A percentile compares a stretch with the other conserved stretches of the same genome.
phyloP scores from a whole-genome alignment of 192 early-diverging fungal species.

The Umbelopsis ramanniana region DNA sequence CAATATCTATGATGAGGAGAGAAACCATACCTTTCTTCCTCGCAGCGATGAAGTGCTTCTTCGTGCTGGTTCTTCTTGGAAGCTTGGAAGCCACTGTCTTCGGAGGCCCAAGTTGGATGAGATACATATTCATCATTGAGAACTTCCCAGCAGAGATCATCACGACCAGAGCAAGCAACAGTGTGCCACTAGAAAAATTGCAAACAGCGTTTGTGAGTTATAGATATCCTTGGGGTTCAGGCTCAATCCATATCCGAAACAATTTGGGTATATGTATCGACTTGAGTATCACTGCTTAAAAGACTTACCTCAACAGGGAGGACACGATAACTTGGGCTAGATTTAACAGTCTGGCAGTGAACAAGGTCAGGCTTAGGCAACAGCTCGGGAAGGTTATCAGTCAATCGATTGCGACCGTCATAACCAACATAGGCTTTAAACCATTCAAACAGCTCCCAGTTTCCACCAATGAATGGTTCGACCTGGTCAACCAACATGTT shows the following conservation, averaged over 20 bases:
- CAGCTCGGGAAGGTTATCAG: slow-evolving; percentile 68
- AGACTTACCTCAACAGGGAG: slow-evolving; percentile 65
- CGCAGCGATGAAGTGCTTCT: slow-evolving; percentile 90
- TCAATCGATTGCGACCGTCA: slow-evolving; percentile 67
- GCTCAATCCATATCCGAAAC: background rate
- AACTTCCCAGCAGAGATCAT: slow-evolving; percentile 89
- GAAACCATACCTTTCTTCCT: slow-evolving; percentile 81
- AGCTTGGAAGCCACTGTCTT: slow-evolving; percentile 85
- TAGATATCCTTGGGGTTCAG: too few relatives aligned
- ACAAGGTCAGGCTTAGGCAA: slow-evolving; percentile 64
- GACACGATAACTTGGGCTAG: slow-evolving; percentile 72
- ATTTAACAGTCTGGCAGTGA: slow-evolving; percentile 48
- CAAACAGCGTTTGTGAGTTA: too few relatives aligned
- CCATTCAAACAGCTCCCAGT: slow-evolving; percentile 88
- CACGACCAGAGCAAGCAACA: slow-evolving; percentile 84
- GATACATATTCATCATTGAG: slow-evolving; percentile 95
- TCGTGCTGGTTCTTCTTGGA: slow-evolving; percentile 92
- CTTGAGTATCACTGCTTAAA: background rate
- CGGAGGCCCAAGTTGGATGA: slow-evolving; percentile 88
- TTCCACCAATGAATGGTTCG: slow-evolving; percentile 82
- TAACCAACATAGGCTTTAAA: slow-evolving; percentile 89
- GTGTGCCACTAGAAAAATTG: slow-evolving; percentile 43
- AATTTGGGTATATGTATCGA: background rate
- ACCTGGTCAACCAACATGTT: slow-evolving; percentile 84
- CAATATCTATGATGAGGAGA: background rate